A percentile compares a stretch with the other conserved stretches of the same genome.
These are phyloP conservation scores for Pseudophaeomoniella oleicola DNA, from an alignment of 2,329 filamentous ascomycete genomes.

Conservation along the genomic window DNA sequence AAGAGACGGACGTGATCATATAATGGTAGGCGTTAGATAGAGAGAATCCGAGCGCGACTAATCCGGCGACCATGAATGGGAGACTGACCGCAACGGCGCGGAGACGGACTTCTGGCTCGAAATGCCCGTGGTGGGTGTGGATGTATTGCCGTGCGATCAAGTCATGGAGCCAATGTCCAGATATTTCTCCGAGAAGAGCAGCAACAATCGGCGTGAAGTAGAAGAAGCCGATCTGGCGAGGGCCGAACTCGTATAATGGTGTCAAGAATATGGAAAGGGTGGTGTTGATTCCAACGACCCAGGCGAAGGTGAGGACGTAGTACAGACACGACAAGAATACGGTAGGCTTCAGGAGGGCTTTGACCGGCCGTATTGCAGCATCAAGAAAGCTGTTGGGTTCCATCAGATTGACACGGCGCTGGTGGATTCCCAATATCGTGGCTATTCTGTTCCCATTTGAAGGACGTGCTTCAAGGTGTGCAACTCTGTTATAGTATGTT, in stretches of 20 bases:
- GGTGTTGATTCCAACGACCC: slow-evolving; percentile 39
- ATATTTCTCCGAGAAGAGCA: slow-evolving; percentile 36
- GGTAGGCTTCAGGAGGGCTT: slow-evolving; percentile 22
- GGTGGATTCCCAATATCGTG: slow-evolving; percentile 16
- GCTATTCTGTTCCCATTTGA: slow-evolving; percentile 12
- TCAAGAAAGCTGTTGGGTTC: slow-evolving; percentile 16
- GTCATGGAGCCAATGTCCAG: slow-evolving; percentile 44
- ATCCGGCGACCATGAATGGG: slow-evolving; percentile 33
- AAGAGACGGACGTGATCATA: slow-evolving; percentile 33
- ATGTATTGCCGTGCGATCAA: slow-evolving; percentile 31
- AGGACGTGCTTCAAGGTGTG: slow-evolving; percentile 16
- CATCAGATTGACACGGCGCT: slow-evolving; percentile 6
- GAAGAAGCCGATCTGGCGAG: slow-evolving; percentile 37
- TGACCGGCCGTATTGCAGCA: slow-evolving; percentile 20
- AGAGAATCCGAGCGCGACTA: slow-evolving; percentile 38
- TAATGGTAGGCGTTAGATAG: slow-evolving; percentile 37
- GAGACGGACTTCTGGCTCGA: slow-evolving; percentile 43
- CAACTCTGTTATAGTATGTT: slow-evolving; percentile 22
- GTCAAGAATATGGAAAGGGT: slow-evolving; percentile 38
- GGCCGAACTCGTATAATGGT: slow-evolving; percentile 35
- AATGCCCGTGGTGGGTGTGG: slow-evolving; percentile 31
- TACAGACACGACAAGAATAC: slow-evolving; percentile 21
- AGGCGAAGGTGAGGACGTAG: slow-evolving; percentile 25
- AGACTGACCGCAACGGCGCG: slow-evolving; percentile 31
- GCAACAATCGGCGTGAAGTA: slow-evolving; percentile 45